Conservation (phyloP, 208 protist species). For the Wallacemonas sp. region DNA sequence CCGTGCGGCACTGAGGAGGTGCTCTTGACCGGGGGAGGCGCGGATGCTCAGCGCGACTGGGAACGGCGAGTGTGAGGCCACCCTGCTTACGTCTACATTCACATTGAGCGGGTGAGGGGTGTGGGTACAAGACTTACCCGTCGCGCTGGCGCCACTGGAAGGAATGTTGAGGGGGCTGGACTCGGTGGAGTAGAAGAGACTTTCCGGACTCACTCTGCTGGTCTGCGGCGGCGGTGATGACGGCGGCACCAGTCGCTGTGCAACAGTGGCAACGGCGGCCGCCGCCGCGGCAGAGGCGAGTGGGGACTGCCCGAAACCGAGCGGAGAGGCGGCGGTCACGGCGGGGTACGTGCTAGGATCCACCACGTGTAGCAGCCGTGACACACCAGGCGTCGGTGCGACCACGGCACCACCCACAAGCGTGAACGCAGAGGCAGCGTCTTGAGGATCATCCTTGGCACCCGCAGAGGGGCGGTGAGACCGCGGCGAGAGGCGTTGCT, state of each 20-base stretch:
- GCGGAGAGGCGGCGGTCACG: not conserved
- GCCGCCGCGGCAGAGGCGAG: not conserved
- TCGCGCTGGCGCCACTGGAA: not conserved
- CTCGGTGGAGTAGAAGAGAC: not conserved
- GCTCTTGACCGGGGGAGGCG: too few relatives aligned
- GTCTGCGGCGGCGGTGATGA: not conserved
- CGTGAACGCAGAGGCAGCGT: not conserved
- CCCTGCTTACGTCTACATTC: too few relatives aligned
- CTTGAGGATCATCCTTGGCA: not conserved
- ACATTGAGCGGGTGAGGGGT: not conserved
- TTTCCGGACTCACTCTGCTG: not conserved
- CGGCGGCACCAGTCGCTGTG: not conserved
- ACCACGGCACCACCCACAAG: not conserved
- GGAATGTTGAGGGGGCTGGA: not conserved
- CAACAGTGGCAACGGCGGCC: not conserved
- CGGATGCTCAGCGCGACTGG: too few relatives aligned
- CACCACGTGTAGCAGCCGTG: not conserved
- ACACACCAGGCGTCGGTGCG: not conserved
- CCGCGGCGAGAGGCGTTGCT: not conserved
- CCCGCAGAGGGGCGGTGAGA: not conserved
- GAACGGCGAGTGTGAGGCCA: too few relatives aligned
- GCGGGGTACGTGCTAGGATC: conserved; percentile 7
- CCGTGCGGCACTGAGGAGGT: too few relatives aligned
- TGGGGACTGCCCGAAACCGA: not conserved
- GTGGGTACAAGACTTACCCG: not conserved